Base-by-base conservation (phyloP, 202 grass and related monocot species). In the Thinopyrum obtusiflorum region DNA sequence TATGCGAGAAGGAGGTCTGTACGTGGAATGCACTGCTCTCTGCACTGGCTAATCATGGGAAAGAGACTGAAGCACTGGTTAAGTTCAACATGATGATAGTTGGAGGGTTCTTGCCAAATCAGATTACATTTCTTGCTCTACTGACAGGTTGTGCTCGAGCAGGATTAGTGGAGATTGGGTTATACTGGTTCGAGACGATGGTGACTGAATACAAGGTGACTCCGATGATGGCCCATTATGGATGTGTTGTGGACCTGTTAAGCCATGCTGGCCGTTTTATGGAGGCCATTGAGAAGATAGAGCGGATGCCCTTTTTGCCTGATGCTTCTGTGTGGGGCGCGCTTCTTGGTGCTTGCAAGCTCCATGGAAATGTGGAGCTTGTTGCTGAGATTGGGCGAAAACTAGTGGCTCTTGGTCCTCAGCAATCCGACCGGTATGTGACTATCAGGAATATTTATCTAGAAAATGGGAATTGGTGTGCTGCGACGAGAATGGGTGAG, bases 291-390 rank as follows among this genome's bases (percentile, higher is more conserved):
- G 40, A 86, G 15, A 82, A 86, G 64, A 87, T 94, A 31, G 55
- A 69, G 25, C 85, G 66, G 65, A 97, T 97, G 92, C 89, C 94
- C 20, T 80, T 88, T 5, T 2, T 35, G 14, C 82, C 94, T 18
- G 92, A 97, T 75, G 85, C 78, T 55, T 94, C 90, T 61, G 92
- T 97, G 31, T 92, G 81, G 92, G 92, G 88, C 67, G 90, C 92
- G 66, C 94, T 97, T 92, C 69, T 97, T 78, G 90, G 88, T 75
- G 87, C 92, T 44, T 88, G 88, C 85, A 97, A 83, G 61, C 80
- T 91, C 35, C 87, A 94, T 80, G 88, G 87, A 24, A 73, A 94
- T 73, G 76, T 78, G 31, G 44, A 83, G 17, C 79, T 97, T 26
- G 90, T 85, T 7, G 71, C 81, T 46, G 33, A 91, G 61, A 80